A percentile compares a stretch with the other conserved stretches of the same genome.
Conservation (phyloP, 2,329 filamentous ascomycete species). For the Fusarium mundagurra region DNA sequence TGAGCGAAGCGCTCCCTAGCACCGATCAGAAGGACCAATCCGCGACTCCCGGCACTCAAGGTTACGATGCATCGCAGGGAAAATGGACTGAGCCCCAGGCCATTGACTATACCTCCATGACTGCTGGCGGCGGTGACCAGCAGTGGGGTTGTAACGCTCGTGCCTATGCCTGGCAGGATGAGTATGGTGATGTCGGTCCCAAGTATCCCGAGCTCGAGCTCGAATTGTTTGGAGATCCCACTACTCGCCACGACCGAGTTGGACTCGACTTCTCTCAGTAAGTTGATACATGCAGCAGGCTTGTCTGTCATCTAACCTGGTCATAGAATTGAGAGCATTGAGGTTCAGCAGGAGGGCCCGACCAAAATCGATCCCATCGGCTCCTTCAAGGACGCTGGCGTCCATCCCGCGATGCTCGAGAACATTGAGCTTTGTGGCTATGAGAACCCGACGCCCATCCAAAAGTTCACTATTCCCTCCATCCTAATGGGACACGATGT, state of each 20-base stretch:
- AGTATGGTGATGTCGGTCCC: conserved; percentile 87
- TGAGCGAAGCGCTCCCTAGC: conserved; percentile 11
- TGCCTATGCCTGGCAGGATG: conserved; percentile 86
- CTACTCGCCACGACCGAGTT: conserved; percentile 56
- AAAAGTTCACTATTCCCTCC: conserved; percentile 84
- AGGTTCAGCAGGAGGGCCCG: conserved; percentile 66
- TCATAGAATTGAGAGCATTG: conserved; percentile 63
- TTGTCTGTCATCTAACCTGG: conserved; percentile 35
- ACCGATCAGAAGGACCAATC: neutral
- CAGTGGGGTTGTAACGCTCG: conserved; percentile 65
- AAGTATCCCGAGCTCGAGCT: conserved; percentile 74
- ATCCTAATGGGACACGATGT: conserved; percentile 82
- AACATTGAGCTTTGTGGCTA: conserved; percentile 83
- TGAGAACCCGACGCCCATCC: conserved; percentile 81
- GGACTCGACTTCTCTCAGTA: conserved; percentile 74
- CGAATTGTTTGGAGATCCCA: conserved; percentile 74
- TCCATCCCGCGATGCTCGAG: conserved; percentile 84
- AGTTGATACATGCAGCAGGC: conserved; percentile 41
- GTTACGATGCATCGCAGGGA: conserved; percentile 50
- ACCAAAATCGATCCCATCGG: conserved; percentile 61
- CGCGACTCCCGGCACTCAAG: neutral
- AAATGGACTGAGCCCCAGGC: conserved; percentile 59
- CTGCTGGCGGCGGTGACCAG: conserved; percentile 21
- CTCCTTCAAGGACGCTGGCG: conserved; percentile 77
- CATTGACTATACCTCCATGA: conserved; percentile 58